Percentiles rank a stretch among this genome's conserved stretches.
Conservation (phyloP, 257 asterid genomes). For the Thymus mandschuricus region DNA sequence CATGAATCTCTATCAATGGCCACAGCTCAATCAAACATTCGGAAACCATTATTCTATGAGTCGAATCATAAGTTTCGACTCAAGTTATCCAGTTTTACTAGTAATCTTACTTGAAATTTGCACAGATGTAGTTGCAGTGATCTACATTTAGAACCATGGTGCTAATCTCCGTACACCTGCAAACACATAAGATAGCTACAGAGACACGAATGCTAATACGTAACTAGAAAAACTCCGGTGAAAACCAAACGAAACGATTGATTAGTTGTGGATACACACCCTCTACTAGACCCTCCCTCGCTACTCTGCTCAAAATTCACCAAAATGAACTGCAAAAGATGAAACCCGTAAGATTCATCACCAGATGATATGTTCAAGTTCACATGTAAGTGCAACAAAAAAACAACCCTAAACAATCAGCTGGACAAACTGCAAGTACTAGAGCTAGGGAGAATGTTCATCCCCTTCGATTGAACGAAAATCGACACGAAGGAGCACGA, state of each 20-base stretch:
- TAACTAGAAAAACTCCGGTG: no score
- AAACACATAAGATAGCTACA: not conserved
- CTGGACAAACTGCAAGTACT: not conserved
- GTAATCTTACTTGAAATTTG: slow-evolving; percentile 57
- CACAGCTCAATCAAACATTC: not conserved
- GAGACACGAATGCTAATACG: not conserved
- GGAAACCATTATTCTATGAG: not conserved
- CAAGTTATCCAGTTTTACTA: not conserved
- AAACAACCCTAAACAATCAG: not conserved
- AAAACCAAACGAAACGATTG: not conserved
- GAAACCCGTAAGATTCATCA: not conserved
- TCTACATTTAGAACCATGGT: slow-evolving; percentile 46
- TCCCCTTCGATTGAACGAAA: not conserved
- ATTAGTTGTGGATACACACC: slow-evolving; percentile 36
- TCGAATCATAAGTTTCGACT: not conserved
- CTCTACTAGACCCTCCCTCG: slow-evolving; percentile 77
- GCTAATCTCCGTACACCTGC: slow-evolving; percentile 86
- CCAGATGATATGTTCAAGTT: not conserved
- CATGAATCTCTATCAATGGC: not conserved
- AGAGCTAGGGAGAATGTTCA: not conserved
- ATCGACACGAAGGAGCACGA: no score
- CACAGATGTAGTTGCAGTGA: slow-evolving; percentile 46
- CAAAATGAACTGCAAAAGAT: slow-evolving; percentile 60
- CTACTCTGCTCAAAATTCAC: slow-evolving; percentile 79
- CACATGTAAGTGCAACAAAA: not conserved